Conservation (phyloP, 768 basidiomycete species). For the Lactarius hatsudake region DNA sequence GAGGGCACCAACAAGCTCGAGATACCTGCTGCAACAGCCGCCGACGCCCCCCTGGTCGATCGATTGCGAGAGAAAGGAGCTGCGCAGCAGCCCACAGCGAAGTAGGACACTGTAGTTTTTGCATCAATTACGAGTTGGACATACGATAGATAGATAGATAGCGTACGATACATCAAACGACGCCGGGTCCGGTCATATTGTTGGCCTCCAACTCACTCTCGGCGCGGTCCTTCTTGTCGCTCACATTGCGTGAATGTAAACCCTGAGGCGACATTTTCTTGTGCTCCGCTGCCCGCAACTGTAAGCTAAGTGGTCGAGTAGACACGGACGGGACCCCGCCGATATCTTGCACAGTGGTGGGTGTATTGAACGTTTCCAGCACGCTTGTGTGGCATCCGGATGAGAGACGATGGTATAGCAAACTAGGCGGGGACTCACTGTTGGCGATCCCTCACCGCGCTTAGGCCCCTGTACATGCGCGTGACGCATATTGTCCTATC, state of each 20-base stretch:
- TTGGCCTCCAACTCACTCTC: too few relatives aligned
- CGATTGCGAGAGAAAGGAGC: slow-evolving; percentile 54
- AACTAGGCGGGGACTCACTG: slow-evolving; percentile 1
- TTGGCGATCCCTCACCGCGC: background rate
- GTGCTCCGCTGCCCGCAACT: background rate
- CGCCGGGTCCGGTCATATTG: too few relatives aligned
- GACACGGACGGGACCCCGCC: background rate
- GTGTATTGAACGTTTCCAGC: background rate
- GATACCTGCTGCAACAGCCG: slow-evolving; percentile 77
- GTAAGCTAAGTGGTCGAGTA: background rate
- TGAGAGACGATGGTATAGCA: background rate
- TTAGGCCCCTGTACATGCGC: slow-evolving; percentile 15
- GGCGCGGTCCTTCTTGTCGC: background rate
- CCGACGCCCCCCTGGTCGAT: slow-evolving; percentile 67
- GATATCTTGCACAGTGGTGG: background rate
- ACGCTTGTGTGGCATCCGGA: background rate
- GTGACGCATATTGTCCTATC: slow-evolving; percentile 23
- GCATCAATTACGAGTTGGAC: background rate
- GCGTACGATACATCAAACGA: slow-evolving; percentile 2
- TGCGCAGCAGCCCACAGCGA: slow-evolving; percentile 63
- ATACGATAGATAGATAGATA: background rate
- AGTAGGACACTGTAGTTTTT: slow-evolving; percentile 29
- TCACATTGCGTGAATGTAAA: background rate
- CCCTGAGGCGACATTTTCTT: background rate
- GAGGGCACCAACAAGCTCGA: slow-evolving; percentile 64